A percentile compares a stretch with the other conserved stretches of the same genome.
Evolutionary conservation across 495 filamentous ascomycete genomes (phyloP).

Genomic region (Xylaria castorea): DNA sequence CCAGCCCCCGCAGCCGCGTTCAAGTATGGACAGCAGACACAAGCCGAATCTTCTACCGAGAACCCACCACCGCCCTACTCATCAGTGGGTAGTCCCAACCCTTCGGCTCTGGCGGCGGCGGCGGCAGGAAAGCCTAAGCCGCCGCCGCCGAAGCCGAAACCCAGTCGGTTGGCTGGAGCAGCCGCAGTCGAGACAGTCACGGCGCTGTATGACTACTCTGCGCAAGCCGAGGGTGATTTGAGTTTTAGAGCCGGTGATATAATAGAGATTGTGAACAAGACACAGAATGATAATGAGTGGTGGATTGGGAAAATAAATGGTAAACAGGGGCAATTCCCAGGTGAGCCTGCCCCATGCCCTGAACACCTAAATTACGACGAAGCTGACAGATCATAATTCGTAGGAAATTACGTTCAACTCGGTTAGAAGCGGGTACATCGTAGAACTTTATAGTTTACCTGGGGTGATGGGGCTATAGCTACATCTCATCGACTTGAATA

Average conservation of each 20-base stretch:
- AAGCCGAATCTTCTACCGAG: slow-evolving; percentile 35
- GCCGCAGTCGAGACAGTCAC: slow-evolving; percentile 74
- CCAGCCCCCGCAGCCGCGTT: slow-evolving; percentile 27
- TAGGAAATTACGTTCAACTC: slow-evolving; percentile 43
- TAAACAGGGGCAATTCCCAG: slow-evolving; percentile 90
- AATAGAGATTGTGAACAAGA: slow-evolving; percentile 85
- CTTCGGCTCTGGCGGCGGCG: slow-evolving; percentile 60
- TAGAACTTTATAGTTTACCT: slow-evolving; percentile 7
- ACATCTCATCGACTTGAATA: background rate
- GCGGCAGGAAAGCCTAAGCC: slow-evolving; percentile 84
- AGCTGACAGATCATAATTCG: slow-evolving; percentile 24
- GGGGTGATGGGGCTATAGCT: background rate
- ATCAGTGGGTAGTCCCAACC: slow-evolving; percentile 53
- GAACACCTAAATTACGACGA: background rate
- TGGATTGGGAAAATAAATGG: slow-evolving; percentile 84
- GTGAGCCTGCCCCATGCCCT: slow-evolving; percentile 58
- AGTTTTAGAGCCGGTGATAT: slow-evolving; percentile 89
- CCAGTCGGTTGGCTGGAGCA: slow-evolving; percentile 71
- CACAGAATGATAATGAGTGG: slow-evolving; percentile 93
- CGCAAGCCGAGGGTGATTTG: slow-evolving; percentile 92
- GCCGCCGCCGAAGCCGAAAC: slow-evolving; percentile 92
- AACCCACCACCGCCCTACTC: slow-evolving; percentile 67
- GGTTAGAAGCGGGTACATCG: slow-evolving; percentile 30
- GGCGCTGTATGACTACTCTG: slow-evolving; percentile 93
- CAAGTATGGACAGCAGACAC: slow-evolving; percentile 37